Conservation (phyloP, 164 flowering plant species). For the Annona squamosa region DNA sequence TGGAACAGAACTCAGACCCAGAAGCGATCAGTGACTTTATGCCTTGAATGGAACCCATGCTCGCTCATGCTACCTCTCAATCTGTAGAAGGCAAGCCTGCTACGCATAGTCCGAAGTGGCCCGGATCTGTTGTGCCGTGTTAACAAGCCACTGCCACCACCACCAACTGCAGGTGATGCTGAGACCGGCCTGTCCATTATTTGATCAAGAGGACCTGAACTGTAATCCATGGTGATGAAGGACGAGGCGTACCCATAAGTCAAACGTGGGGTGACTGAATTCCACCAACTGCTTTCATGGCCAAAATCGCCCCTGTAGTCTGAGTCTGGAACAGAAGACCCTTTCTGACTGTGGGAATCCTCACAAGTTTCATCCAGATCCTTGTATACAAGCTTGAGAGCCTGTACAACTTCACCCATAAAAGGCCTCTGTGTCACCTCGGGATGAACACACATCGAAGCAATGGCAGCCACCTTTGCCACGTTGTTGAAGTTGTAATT, state of each 20-base stretch:
- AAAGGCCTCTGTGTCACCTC: conserved; percentile 89
- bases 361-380: conserved; percentile 60
- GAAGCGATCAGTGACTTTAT: conserved; percentile 25
- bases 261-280: conserved; percentile 53
- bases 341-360: conserved; percentile 54
- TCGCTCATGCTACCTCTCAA: conserved; percentile 79
- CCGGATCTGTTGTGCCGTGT: conserved; percentile 68
- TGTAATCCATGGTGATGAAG: conserved; percentile 78
- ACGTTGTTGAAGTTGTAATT: conserved; percentile 62
- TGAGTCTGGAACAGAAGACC: conserved; percentile 54
- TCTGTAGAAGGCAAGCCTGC: conserved; percentile 49
- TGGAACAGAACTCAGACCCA: conserved; percentile 30
- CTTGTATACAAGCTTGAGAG: conserved; percentile 76
- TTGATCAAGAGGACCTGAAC: conserved; percentile 72
- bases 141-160: conserved; percentile 30
- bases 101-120: conserved; percentile 60
- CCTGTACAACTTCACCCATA: conserved; percentile 97
- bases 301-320: conserved; percentile 53
- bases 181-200: conserved; percentile 46
- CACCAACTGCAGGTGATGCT: conserved; percentile 41
- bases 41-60: conserved; percentile 45
- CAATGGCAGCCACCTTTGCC: conserved; percentile 91
- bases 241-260: conserved; percentile 68
- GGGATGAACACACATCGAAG: conserved; percentile 86
- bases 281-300: conserved; percentile 78